Evolutionary conservation across 1,139 yeast species (phyloP).

Genomic region (Yamadazyma spencermartinsiae): DNA sequence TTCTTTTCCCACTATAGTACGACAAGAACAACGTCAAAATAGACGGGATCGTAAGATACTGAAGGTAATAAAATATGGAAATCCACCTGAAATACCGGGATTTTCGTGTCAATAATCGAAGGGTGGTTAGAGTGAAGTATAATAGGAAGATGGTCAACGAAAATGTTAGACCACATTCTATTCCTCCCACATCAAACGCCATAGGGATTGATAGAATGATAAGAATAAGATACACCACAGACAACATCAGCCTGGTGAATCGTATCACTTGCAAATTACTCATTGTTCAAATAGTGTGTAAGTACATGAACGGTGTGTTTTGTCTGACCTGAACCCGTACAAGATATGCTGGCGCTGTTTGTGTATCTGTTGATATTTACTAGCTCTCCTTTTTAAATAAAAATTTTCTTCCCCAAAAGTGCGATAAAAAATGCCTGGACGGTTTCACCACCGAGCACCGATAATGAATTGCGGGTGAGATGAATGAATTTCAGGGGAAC

Average conservation of each 20-base stretch:
- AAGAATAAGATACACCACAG: constrained; percentile 61
- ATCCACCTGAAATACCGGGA: constrained; percentile 51
- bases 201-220: constrained; percentile 84
- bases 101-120: constrained; percentile 57
- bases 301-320: no score
- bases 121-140: constrained; percentile 72
- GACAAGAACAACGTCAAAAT: constrained; percentile 73
- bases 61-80: constrained; percentile 71
- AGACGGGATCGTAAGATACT: constrained; percentile 82
- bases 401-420: no score
- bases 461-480: no score
- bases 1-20: constrained; percentile 28
- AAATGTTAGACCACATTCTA: constrained; percentile 83
- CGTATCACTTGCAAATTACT: constrained; percentile 8
- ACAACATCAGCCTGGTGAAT: constrained; percentile 38
- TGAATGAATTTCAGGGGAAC: no score
- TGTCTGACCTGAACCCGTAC: no score
- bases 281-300: no score
- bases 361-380: no score
- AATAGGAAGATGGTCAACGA: constrained; percentile 71
- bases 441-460: no score
- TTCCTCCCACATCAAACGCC: constrained; percentile 95
- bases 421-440: no score
- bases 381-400: no score
- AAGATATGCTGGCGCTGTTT: no score